These are phyloP conservation scores for Colletotrichum sidae DNA, from an alignment of 2,329 filamentous ascomycete genomes.

Conservation along the genomic window DNA sequence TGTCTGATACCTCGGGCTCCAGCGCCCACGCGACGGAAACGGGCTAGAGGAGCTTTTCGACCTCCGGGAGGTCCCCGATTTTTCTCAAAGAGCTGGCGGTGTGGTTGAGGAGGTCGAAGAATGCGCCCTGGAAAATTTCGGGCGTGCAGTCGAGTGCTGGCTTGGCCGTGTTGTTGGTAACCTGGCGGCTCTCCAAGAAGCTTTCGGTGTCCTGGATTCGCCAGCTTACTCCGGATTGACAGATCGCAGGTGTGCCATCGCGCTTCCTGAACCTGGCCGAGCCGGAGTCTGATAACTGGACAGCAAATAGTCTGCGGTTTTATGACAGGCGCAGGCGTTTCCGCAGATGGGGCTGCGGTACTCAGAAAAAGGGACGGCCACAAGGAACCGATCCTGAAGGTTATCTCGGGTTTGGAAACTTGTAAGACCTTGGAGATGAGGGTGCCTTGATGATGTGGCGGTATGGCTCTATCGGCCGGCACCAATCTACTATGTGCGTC, in stretches of 20 bases:
- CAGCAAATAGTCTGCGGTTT: constrained; percentile 1
- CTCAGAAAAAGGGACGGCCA: constrained; percentile 2
- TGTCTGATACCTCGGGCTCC: constrained; percentile 1
- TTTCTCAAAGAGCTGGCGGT: constrained; percentile 12
- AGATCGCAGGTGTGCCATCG: neutral
- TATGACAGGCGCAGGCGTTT: neutral
- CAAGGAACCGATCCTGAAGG: neutral
- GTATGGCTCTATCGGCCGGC: neutral
- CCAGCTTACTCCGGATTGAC: neutral
- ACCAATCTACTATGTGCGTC: neutral
- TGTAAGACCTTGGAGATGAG: neutral
- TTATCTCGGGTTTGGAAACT: neutral
- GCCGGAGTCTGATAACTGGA: neutral
- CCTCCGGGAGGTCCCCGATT: constrained; percentile 21
- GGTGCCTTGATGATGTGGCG: neutral
- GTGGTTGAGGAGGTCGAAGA: constrained; percentile 27
- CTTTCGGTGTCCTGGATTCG: constrained; percentile 7
- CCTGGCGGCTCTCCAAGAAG: constrained; percentile 23
- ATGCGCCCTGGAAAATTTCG: constrained; percentile 31
- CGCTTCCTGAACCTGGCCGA: constrained; percentile 14
- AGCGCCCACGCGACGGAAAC: constrained; percentile 1
- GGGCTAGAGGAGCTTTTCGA: constrained; percentile 7
- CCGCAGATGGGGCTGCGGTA: neutral
- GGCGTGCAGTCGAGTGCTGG: constrained; percentile 32
- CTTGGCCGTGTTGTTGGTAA: constrained; percentile 8